Conservation (phyloP, 2,329 filamentous ascomycete genomes). For the Podosphaera fusca region DNA sequence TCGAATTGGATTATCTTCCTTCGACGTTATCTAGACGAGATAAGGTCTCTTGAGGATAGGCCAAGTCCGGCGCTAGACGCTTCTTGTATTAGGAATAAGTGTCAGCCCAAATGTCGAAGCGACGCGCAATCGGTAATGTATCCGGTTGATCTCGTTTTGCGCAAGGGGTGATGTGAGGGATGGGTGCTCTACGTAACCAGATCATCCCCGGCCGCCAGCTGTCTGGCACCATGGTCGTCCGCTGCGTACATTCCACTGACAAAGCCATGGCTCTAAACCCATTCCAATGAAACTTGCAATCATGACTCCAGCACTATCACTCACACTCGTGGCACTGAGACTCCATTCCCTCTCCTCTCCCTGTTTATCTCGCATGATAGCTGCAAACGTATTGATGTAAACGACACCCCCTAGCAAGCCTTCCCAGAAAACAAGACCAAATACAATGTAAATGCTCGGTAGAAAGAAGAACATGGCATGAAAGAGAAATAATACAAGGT, state of each 20-base stretch:
- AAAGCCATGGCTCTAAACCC: slow-evolving; percentile 58
- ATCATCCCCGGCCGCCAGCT: not conserved
- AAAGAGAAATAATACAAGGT: slow-evolving; percentile 46
- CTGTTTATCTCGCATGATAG: slow-evolving; percentile 65
- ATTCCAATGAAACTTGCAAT: slow-evolving; percentile 70
- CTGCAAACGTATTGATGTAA: slow-evolving; percentile 89
- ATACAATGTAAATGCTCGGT: slow-evolving; percentile 69
- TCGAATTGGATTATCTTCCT: too few relatives aligned
- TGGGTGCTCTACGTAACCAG: not conserved
- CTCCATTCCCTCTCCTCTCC: slow-evolving; percentile 64
- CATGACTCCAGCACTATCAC: slow-evolving; percentile 77
- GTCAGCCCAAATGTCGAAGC: too few relatives aligned
- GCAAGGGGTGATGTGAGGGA: not conserved
- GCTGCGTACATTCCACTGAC: slow-evolving; percentile 60
- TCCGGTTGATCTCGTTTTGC: too few relatives aligned
- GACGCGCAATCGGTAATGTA: too few relatives aligned
- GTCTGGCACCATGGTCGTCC: slow-evolving; percentile 49
- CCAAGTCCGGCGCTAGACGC: too few relatives aligned
- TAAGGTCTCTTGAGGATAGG: too few relatives aligned
- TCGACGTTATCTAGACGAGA: too few relatives aligned
- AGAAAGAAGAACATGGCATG: slow-evolving; percentile 67
- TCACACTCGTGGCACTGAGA: slow-evolving; percentile 70
- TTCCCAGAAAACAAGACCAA: slow-evolving; percentile 77
- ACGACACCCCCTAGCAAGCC: slow-evolving; percentile 75
- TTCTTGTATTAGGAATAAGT: too few relatives aligned